Conservation (phyloP, 1,139 yeast genomes). For the Lodderomyces beijingensis region DNA sequence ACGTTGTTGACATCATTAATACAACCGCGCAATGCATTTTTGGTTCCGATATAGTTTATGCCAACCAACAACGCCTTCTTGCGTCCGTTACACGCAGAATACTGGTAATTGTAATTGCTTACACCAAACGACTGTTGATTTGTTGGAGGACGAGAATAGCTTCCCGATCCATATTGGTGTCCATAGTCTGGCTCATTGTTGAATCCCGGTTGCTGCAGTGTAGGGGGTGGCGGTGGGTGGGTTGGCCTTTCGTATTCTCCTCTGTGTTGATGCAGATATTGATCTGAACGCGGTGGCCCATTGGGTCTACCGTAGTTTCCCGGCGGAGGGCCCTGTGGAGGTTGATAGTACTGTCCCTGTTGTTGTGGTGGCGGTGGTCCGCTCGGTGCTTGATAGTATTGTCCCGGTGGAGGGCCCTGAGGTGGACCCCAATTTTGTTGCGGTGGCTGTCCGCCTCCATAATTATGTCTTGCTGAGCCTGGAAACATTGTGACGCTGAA, state of each 20-base stretch:
- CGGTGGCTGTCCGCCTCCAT: conserved; percentile 14
- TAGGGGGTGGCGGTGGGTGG: conserved; percentile 6
- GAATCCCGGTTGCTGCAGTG: conserved; percentile 3
- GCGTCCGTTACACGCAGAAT: conserved; percentile 71
- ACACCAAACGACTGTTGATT: conserved; percentile 31
- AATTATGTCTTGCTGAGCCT: conserved; percentile 26
- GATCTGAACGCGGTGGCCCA: conserved; percentile 8
- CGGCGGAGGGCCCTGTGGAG: conserved; percentile 13
- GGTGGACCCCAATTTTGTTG: conserved; percentile 11
- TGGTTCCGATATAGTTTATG: conserved; percentile 78
- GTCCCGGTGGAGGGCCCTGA: conserved; percentile 6
- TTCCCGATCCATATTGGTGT: conserved; percentile 11
- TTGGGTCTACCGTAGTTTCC: conserved; percentile 8
- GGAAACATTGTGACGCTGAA: conserved; percentile 38
- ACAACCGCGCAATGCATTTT: conserved; percentile 73
- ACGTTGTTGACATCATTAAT: conserved; percentile 76
- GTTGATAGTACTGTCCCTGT: conserved; percentile 8
- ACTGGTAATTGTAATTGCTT: conserved; percentile 46
- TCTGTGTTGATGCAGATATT: conserved; percentile 2
- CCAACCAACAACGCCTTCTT: conserved; percentile 85
- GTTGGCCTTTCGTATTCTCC: conserved; percentile 6
- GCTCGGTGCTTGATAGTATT: conserved; percentile 7
- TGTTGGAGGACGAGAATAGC: conserved; percentile 22
- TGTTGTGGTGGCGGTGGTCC: conserved; percentile 14
- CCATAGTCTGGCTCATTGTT: conserved; percentile 8